phyloP scores from a whole-genome alignment of 306 rosid genomes.

The Castanopsis chinensis region DNA sequence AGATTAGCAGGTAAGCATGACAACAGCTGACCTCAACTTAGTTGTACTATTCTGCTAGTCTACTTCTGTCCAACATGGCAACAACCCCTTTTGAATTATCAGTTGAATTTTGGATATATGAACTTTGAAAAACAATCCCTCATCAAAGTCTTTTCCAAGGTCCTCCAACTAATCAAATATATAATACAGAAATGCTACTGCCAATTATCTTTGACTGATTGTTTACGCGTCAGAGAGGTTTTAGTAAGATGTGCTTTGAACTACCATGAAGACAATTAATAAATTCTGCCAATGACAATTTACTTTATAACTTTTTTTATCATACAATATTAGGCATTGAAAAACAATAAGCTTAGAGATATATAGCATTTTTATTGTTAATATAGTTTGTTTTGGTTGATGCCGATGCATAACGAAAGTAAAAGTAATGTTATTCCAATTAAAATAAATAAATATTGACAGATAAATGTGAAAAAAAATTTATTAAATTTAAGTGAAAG shows the following conservation, averaged over 20 bases:
- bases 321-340: constrained; percentile 14
- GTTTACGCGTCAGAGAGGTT: not conserved
- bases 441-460: no score
- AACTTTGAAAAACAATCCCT: not conserved
- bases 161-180: not conserved
- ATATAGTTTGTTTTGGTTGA: no score
- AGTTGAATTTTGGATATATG: not conserved
- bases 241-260: not conserved
- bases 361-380: no score
- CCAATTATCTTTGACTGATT: not conserved
- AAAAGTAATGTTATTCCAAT: no score
- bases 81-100: not conserved
- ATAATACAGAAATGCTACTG: not conserved
- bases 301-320: not conserved
- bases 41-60: not conserved
- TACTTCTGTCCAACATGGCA: not conserved
- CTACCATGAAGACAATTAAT: not conserved
- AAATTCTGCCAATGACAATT: not conserved
- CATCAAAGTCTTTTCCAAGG: not conserved
- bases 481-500: no score
- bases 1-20: constrained; percentile 14
- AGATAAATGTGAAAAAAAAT: not conserved
- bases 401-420: no score
- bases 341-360: not conserved
- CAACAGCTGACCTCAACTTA: constrained; percentile 22